Evolutionary conservation across 768 basidiomycete genomes (phyloP).

Genomic region (Rhizopogon roseolus): DNA sequence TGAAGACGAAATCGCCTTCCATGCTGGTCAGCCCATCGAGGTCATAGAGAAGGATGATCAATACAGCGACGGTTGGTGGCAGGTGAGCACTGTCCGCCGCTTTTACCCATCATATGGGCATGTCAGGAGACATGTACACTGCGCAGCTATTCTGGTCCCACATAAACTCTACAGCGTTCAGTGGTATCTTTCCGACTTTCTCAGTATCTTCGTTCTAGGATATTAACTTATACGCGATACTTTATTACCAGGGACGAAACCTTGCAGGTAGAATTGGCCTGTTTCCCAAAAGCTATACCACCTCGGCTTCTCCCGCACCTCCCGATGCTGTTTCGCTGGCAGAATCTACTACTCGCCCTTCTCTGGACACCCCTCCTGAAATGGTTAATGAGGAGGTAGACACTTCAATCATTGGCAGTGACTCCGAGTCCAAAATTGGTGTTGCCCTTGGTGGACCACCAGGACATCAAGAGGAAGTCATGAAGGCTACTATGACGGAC

Average conservation of each 20-base stretch:
- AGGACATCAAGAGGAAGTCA: constrained; percentile 46
- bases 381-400: constrained; percentile 39
- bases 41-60: constrained; percentile 91
- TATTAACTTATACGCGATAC: constrained; percentile 5
- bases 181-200: constrained; percentile 18
- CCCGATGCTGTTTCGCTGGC: constrained; percentile 21
- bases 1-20: constrained; percentile 88
- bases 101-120: constrained; percentile 6
- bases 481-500: constrained; percentile 87
- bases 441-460: constrained; percentile 21
- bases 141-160: constrained; percentile 4
- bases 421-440: constrained; percentile 19
- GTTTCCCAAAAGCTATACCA: constrained; percentile 88
- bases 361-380: constrained; percentile 15
- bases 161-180: constrained; percentile 14
- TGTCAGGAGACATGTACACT: neutral
- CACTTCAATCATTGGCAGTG: constrained; percentile 22
- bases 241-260: constrained; percentile 68
- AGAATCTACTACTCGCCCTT: constrained; percentile 19
- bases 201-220: neutral
- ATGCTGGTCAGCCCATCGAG: constrained; percentile 81
- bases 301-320: constrained; percentile 43
- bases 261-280: constrained; percentile 77
- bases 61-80: constrained; percentile 97
- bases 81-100: constrained; percentile 34